Evolutionary conservation across 2,329 filamentous ascomycete species (phyloP).

Genomic region (Ceratocystis smalleyi): DNA sequence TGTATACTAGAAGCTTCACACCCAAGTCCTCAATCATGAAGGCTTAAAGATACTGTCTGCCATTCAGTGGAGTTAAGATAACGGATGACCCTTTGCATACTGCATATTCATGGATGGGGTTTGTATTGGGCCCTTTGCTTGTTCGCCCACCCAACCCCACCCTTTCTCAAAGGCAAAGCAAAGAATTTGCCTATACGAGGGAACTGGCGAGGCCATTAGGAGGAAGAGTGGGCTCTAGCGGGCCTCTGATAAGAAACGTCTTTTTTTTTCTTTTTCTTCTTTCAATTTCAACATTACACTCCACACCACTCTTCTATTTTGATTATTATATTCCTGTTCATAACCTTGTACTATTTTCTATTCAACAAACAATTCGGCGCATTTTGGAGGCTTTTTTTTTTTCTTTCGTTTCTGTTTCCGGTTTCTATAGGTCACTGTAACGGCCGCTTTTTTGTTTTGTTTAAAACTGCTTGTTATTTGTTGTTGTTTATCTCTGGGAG

Average conservation of each 20-base stretch:
- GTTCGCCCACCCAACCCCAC: not conserved
- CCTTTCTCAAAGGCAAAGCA: not conserved
- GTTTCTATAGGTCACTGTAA: not conserved
- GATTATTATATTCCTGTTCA: not conserved
- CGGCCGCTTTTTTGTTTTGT: not conserved
- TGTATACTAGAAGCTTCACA: not conserved
- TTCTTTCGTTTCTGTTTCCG: not conserved
- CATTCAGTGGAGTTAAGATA: not conserved
- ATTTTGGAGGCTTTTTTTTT: not conserved
- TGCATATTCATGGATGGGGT: not conserved
- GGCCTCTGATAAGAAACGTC: too few species aligned
- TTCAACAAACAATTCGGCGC: conserved; percentile 1
- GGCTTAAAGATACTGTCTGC: not conserved
- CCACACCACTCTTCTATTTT: not conserved
- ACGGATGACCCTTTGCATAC: not conserved
- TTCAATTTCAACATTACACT: not conserved
- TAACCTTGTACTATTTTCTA: not conserved
- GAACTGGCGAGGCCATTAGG: too few species aligned
- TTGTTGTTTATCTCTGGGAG: not conserved
- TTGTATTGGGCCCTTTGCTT: not conserved
- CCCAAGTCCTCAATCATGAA: not conserved
- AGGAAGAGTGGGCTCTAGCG: too few species aligned
- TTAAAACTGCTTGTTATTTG: not conserved
- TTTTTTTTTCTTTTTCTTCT: not conserved
- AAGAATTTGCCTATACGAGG: too few species aligned